Evolutionary conservation across 805 yeast genomes (phyloP), one percentile per base, ranked within the genome.

Genomic region (Lachancea nothofagi): DNA sequence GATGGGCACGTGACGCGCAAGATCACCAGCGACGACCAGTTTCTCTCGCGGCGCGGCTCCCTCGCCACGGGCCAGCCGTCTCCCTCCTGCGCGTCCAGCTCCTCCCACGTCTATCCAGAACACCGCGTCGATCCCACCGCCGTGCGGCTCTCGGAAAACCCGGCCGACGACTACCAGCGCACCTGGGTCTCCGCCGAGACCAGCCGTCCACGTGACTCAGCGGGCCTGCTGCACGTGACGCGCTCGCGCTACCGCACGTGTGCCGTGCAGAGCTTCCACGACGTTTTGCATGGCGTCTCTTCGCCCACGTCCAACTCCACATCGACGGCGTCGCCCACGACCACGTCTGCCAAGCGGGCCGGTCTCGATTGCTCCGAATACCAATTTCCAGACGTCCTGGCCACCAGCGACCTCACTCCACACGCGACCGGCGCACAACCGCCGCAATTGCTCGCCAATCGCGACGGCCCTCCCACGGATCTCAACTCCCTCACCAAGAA

Each of bases 91-190:
- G 12, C 38, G 18, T 25, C 31, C 36, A 19, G 17, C 17, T 12
- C 36, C n/a, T n/a, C 28, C 38, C 13, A 30, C 17, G 5, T 35
- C 33, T 35, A 27, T 20, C 51, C 50, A 7, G 44, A 48, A 7
- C 48, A 47, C 33, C 32, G 26, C 18, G 38, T 57, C 15, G 52
- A 51, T 31, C 29, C 42, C 6, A 24, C 38, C 13, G 34, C 34
- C 5, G 44, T 59, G 12, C 40, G 29, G 15, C 41, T 59, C 4
- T 36, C 54, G 4, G 43, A 40, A 4, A 48, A 47, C 22, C 60
- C 63, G 5, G 23, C 54, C 28, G 65, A 60, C 38, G 64, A 60
- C 33, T 60, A 57, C 38, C 65, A 60, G 43, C 41, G 65, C 35
- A 36, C 57, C 9, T 55, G 45, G 40, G 54, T 59, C 27, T 20